Percentiles rank a stretch among this genome's conserved stretches.
phyloP scores from a whole-genome alignment of 2,329 filamentous ascomycete species.

The Tolypocladium nubicola region DNA sequence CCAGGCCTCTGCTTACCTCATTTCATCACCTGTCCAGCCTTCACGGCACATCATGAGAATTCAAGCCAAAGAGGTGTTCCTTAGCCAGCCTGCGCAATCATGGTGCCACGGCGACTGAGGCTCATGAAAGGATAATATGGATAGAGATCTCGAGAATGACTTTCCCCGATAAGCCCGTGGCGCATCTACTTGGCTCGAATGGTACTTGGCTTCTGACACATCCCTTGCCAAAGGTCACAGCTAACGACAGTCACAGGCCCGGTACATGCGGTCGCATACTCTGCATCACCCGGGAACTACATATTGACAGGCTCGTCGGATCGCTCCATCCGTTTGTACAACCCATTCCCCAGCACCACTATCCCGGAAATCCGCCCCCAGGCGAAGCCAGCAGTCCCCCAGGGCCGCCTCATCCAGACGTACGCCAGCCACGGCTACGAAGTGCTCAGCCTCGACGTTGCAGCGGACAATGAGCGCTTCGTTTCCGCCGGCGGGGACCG shows the following conservation, averaged over 20 bases:
- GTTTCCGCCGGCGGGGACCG: constrained; percentile 85
- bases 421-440: constrained; percentile 90
- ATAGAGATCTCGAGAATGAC: constrained; percentile 22
- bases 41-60: neutral
- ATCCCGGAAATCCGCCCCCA: constrained; percentile 16
- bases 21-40: neutral
- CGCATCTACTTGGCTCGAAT: constrained; percentile 48
- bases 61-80: neutral
- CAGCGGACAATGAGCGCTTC: constrained; percentile 71
- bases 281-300: constrained; percentile 61
- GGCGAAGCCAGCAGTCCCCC: constrained; percentile 21
- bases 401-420: constrained; percentile 65
- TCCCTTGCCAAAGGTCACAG: neutral
- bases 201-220: constrained; percentile 26
- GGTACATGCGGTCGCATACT: constrained; percentile 64
- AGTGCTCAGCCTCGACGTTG: constrained; percentile 70
- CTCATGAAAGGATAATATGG: constrained; percentile 9
- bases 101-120: neutral
- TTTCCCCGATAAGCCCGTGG: constrained; percentile 37
- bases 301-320: constrained; percentile 81
- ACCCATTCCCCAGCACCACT: constrained; percentile 47
- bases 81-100: neutral
- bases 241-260: constrained; percentile 39
- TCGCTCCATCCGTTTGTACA: constrained; percentile 77
- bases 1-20: neutral